Conservation (phyloP, 1,139 yeast genomes). For the Nakaseomyces uthaithaninus region DNA sequence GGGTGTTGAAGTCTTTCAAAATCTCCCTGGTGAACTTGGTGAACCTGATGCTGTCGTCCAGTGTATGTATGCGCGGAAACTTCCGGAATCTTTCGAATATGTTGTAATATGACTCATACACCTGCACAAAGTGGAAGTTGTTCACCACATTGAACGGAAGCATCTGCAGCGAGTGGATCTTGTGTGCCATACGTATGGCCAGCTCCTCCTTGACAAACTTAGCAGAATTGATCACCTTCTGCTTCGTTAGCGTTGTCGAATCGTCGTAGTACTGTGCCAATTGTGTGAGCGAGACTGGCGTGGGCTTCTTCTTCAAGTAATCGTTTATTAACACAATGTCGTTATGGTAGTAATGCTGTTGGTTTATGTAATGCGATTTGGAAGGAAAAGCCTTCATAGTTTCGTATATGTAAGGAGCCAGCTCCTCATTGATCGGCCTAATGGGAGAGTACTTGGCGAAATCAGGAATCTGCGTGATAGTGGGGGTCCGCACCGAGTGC, state of each 20-base stretch:
- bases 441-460: conserved; percentile 30
- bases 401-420: conserved; percentile 29
- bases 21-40: conserved; percentile 55
- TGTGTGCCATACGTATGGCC: conserved; percentile 73
- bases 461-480: conserved; percentile 28
- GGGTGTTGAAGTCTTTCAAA: conserved; percentile 64
- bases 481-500: conserved; percentile 16
- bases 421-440: conserved; percentile 26
- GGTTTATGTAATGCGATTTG: conserved; percentile 35
- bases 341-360: conserved; percentile 82
- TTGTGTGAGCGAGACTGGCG: conserved; percentile 82
- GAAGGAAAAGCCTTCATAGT: conserved; percentile 28
- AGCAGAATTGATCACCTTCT: conserved; percentile 72
- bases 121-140: conserved; percentile 76
- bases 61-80: conserved; percentile 53
- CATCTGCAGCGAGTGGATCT: conserved; percentile 69
- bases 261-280: conserved; percentile 82
- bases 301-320: conserved; percentile 62
- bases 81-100: conserved; percentile 80
- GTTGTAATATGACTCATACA: conserved; percentile 80
- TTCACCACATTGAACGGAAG: conserved; percentile 79
- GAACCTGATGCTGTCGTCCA: conserved; percentile 68
- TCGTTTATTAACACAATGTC: conserved; percentile 49
- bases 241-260: conserved; percentile 47
- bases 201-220: conserved; percentile 81